Evolutionary conservation across 331 rosid genomes (phyloP).

Genomic region (Quercus tomentella): DNA sequence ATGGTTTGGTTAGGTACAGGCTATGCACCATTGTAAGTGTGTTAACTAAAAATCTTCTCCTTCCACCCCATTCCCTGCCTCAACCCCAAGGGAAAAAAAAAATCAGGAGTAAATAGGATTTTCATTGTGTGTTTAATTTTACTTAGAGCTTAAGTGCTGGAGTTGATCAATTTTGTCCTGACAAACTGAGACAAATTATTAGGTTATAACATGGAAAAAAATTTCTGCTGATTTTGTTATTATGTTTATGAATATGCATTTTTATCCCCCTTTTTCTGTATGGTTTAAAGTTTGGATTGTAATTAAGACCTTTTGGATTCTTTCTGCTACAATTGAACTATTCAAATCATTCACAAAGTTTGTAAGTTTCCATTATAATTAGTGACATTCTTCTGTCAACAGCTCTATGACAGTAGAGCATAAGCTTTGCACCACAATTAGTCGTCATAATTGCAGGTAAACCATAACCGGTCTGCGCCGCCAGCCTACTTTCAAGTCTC

Average conservation of each 20-base stretch:
- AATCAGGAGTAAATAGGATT: constrained; percentile 22
- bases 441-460: background rate
- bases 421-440: background rate
- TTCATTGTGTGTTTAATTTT: constrained; percentile 26
- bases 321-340: background rate
- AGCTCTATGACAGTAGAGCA: background rate
- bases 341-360: background rate
- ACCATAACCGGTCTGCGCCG: background rate
- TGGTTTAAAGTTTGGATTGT: no score
- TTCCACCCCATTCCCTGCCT: background rate
- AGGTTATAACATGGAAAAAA: constrained; percentile 23
- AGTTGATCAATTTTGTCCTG: constrained; percentile 33
- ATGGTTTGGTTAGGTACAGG: constrained; percentile 30
- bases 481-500: background rate
- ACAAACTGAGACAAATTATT: constrained; percentile 32
- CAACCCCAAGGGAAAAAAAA: background rate
- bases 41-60: constrained; percentile 10
- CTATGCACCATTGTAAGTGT: constrained; percentile 12
- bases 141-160: constrained; percentile 13
- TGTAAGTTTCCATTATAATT: background rate
- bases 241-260: constrained; percentile 20
- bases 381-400: background rate
- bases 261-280: background rate
- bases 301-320: background rate
- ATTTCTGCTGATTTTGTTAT: constrained; percentile 26